These are phyloP conservation scores for Raddia distichophylla DNA, from an alignment of 176 grass and related monocot species.

Conservation along the genomic window DNA sequence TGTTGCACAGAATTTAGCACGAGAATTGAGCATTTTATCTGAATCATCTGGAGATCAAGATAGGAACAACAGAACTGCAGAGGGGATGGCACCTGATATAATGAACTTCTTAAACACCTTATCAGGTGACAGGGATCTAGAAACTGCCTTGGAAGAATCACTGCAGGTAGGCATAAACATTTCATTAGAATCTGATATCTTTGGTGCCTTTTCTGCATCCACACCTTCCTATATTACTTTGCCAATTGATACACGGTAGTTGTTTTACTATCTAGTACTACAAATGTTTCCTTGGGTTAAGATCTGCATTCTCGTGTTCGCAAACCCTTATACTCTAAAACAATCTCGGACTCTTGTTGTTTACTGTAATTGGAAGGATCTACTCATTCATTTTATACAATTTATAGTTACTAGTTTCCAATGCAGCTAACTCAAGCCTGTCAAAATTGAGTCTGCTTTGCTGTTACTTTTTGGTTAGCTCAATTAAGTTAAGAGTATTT, in stretches of 20 bases:
- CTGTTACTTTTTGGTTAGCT: background rate
- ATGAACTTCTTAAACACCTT: slow-evolving; percentile 61
- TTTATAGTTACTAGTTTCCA: slow-evolving; percentile 19
- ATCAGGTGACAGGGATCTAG: slow-evolving; percentile 52
- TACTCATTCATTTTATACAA: background rate
- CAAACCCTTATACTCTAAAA: background rate
- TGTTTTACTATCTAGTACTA: background rate
- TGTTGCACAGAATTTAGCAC: slow-evolving; percentile 75
- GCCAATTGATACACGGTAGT: background rate
- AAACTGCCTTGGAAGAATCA: slow-evolving; percentile 76
- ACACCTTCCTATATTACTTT: slow-evolving; percentile 24
- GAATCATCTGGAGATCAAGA: slow-evolving; percentile 61
- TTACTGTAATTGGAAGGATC: background rate
- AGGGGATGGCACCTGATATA: slow-evolving; percentile 46
- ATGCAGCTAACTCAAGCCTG: background rate
- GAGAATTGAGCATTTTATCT: slow-evolving; percentile 58
- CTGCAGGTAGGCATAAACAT: slow-evolving; percentile 49
- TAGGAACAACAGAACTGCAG: slow-evolving; percentile 38
- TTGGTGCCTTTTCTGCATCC: background rate
- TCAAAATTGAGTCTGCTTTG: background rate
- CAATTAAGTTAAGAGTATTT: background rate
- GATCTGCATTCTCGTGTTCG: slow-evolving; percentile 14
- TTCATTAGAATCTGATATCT: slow-evolving; percentile 18
- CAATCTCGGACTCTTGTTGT: background rate
- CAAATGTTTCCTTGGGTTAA: background rate